Base-by-base conservation (phyloP, 1,284 basidiomycete genomes). In the Melampsora americana region DNA sequence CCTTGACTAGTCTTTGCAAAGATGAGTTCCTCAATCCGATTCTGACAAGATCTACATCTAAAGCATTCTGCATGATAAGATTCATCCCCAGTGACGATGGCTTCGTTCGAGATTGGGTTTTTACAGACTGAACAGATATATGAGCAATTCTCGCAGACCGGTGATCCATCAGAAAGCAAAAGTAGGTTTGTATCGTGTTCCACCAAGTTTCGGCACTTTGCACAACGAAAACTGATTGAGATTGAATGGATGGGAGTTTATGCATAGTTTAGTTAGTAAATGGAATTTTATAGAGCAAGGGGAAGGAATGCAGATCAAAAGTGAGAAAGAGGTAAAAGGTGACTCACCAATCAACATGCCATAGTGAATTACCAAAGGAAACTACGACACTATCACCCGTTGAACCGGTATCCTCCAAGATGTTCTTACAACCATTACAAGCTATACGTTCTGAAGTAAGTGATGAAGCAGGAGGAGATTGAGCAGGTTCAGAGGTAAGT, bases 51-150 rank as follows among this genome's bases (percentile, higher is more conserved):
- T 80, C 93, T 91, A 85, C 95, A 99, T 80, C 94, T 95, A 87
- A 99, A 99, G 85, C 95, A 99, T 80, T 95, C 91, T 2, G 95
- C 95, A 83, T 99, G 95, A 81, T 98, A 99, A 0, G 93, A 94
- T 83, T 98, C 95, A 84, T 99, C 94, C 75, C 95, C 94, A 16
- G 95, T 95, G 91, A 98, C 96, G 84, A 98, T 97, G 20, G 95
- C 95, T 83, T 97, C 94, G 84, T 97, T 93, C 71, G 94, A 90
- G 80, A 97, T 96, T 56, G 92, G 92, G 69, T 89, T 88, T 68
- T 89, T 89, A 85, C 94, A 97, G 76, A 95, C 90, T 82, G 90
- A 94, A 86, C 94, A 97, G 81, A 83, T 92, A 85, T 99, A 99
- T 14, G 93, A 95, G 86, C 95, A 99, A 80, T 94, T 91, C 30